These are phyloP conservation scores for Penicillium daleae DNA, from an alignment of 495 filamentous ascomycete genomes.

Conservation along the genomic window DNA sequence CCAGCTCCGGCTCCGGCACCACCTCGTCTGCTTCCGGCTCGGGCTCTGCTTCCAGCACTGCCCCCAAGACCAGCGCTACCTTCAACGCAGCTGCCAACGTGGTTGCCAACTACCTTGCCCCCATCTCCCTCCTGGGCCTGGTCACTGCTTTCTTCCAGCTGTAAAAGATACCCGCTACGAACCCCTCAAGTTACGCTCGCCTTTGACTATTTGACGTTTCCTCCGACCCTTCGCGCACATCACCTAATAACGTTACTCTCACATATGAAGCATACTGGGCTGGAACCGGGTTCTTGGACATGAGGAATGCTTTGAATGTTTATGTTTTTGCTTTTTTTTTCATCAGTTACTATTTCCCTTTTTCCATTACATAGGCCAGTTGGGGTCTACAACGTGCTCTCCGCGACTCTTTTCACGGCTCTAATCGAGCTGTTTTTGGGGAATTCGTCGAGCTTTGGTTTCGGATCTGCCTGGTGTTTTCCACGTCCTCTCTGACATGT, in stretches of 20 bases:
- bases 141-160: constrained; percentile 43
- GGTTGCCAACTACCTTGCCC: constrained; percentile 29
- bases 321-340: constrained; percentile 21
- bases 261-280: constrained; percentile 29
- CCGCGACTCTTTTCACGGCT: background rate
- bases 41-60: constrained; percentile 21
- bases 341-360: constrained; percentile 13
- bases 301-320: constrained; percentile 14
- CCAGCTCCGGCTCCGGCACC: constrained; percentile 7
- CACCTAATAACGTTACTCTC: constrained; percentile 31
- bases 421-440: background rate
- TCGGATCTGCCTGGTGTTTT: background rate
- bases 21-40: constrained; percentile 18
- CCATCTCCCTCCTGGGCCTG: constrained; percentile 38
- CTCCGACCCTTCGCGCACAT: constrained; percentile 19
- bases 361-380: background rate
- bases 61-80: constrained; percentile 27
- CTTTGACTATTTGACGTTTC: constrained; percentile 14
- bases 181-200: background rate
- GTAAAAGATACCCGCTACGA: constrained; percentile 22
- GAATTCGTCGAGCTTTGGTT: background rate
- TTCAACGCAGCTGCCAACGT: constrained; percentile 34
- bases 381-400: background rate
- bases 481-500: background rate
- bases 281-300: constrained; percentile 31